These are phyloP conservation scores for Trypethelium eluteriae DNA, from an alignment of 495 filamentous ascomycete genomes.

Conservation along the genomic window DNA sequence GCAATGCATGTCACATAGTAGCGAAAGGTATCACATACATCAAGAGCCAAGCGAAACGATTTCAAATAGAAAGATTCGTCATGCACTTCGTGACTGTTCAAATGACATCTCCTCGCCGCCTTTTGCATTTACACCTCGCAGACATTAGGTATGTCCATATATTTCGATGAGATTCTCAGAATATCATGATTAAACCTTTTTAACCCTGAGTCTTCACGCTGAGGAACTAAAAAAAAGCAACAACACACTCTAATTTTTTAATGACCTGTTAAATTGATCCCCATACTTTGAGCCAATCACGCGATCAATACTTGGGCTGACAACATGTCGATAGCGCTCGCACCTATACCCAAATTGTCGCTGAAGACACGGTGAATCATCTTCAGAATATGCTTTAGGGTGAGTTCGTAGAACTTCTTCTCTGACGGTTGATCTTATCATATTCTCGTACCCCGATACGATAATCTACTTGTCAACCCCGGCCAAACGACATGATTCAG, in stretches of 20 bases:
- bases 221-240: constrained; percentile 47
- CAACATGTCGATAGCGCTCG: background rate
- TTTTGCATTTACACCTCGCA: background rate
- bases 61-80: background rate
- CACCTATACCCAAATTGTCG: background rate
- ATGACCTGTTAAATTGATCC: constrained; percentile 37
- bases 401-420: too few species aligned
- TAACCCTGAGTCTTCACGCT: constrained; percentile 48
- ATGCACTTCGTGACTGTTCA: background rate
- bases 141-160: background rate
- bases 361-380: too few species aligned
- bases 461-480: too few species aligned
- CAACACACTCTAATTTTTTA: constrained; percentile 58
- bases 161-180: constrained; percentile 22
- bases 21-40: background rate
- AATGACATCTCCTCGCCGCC: background rate
- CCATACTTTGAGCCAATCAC: background rate
- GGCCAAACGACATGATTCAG: too few species aligned
- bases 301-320: background rate
- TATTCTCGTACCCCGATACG: too few species aligned
- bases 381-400: too few species aligned
- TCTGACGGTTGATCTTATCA: too few species aligned
- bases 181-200: constrained; percentile 48
- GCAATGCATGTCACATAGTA: constrained; percentile 13
- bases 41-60: background rate